A percentile compares a stretch with the other conserved stretches of the same genome.
These are phyloP conservation scores for Yamadazyma dendronema DNA, from an alignment of 1,139 yeast genomes.

Conservation along the genomic window DNA sequence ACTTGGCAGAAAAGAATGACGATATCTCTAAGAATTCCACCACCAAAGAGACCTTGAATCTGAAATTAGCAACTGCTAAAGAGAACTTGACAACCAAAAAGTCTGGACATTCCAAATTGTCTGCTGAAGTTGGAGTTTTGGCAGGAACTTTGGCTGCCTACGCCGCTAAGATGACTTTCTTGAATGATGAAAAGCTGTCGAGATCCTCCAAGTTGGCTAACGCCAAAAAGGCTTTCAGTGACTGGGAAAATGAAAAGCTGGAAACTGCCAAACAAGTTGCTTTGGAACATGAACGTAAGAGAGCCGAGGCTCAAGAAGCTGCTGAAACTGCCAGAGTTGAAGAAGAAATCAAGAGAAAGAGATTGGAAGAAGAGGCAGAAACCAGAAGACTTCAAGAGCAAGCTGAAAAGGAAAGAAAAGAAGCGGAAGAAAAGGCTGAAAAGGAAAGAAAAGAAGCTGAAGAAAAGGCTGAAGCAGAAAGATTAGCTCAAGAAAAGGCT, in stretches of 20 bases:
- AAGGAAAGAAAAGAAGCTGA: constrained; percentile 7
- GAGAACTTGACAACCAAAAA: constrained; percentile 37
- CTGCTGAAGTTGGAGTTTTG: constrained; percentile 46
- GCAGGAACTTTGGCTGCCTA: constrained; percentile 45
- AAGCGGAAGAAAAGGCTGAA: constrained; percentile 21
- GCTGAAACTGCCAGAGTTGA: constrained; percentile 46
- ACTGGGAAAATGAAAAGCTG: constrained; percentile 48
- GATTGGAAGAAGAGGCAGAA: constrained; percentile 35
- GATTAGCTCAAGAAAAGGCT: constrained; percentile 19
- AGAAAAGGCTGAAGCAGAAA: constrained; percentile 16
- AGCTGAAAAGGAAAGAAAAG: constrained; percentile 23
- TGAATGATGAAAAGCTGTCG: constrained; percentile 39
- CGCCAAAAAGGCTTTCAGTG: constrained; percentile 39
- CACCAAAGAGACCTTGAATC: constrained; percentile 42
- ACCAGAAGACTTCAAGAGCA: constrained; percentile 29
- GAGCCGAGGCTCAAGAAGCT: constrained; percentile 47
- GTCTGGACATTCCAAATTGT: constrained; percentile 34
- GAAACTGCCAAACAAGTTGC: constrained; percentile 38
- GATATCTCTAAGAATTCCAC: constrained; percentile 33
- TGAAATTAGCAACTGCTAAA: constrained; percentile 32
- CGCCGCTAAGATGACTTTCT: constrained; percentile 40
- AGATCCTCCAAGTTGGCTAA: constrained; percentile 36
- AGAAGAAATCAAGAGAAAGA: constrained; percentile 45
- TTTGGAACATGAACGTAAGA: constrained; percentile 43
- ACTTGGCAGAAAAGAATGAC: constrained; percentile 41